Base-by-base conservation (phyloP, 306 rosid species). In the Alnus glutinosa region DNA sequence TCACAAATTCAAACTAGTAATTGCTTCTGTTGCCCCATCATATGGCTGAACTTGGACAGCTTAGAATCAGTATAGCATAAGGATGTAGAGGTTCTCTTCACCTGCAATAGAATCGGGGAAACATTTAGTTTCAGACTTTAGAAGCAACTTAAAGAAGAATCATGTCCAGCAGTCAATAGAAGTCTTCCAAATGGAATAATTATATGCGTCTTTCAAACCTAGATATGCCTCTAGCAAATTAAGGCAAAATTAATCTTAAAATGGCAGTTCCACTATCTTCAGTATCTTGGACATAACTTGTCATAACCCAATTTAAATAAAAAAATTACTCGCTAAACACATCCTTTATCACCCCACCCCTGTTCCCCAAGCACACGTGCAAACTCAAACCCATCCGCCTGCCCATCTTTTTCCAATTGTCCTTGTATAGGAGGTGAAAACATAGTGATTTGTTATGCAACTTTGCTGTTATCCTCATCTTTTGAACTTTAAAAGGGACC, bases 11-110 rank as follows among this genome's bases (percentile, higher is more conserved):
- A 64, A 0, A 36, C 15, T 36, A n/a, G 13, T 64, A 64, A 32
- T 46, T 64, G 47, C 70, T 64, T 14, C 44, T 34, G 70, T 64
- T 63, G 70, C 4, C 19, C 69, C 70, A 61, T 61, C 70, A 14
- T 34, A 34, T 63, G 16, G 11, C 70, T 7, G 48, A 64, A 5
- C 47, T 36, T 36, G 70, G 70, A 64, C 44, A 64, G 14, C 72
- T 18, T 16, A 2, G 32, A 67, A 39, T 8, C 9, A 18, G 46
- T 64, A 44, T 9, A 34, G 48, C 32, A 67, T 18, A 3, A 9
- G 28, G 50, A 67, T 67, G 51, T 18, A 67, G 8, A 36, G 51
- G 30, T 39, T 67, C 30, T 67, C 72, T 37, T 67, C 72, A n/a
- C 51, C 72, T 67, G 51, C 32, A 67, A 67, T 9, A 42, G 42